Base-by-base conservation (phyloP, 1,284 basidiomycete genomes). In the Abortiporus biennis region DNA sequence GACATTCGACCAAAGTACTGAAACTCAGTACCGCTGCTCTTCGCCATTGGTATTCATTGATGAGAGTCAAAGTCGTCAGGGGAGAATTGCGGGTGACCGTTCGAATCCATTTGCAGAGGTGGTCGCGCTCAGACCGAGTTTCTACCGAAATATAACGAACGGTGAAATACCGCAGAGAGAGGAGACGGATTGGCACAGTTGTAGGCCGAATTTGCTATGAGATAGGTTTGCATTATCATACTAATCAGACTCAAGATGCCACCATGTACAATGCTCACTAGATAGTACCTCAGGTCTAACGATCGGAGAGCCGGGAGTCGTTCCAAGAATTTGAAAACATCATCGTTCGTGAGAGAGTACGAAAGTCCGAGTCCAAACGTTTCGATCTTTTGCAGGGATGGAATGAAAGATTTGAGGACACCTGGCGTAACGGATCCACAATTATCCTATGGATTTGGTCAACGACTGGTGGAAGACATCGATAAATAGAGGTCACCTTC, bases 401-500 rank as follows among this genome's bases (percentile, higher is more conserved):
- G 66, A 4, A 65, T 9, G 42, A 75, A 59, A 0, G 64, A 64
- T 13, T 59, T 67, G 3, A 78, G 56, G 2, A 77, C 69, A 2
- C 74, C 74, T 3, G 75, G 76, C 0, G 75, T 77, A n/a, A 78
- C 59, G 3, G 75, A 78, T 3, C 75, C 75, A 50, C 76, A 78
- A 43, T 76, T 72, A 30, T 64, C 63, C 75, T 78, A 40, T 17
- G 32, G 3, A 25, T 13, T 36, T 15, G 23, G 11, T 19, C 11
- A 22, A 9, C 20, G n/a, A n/a, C 27, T 2, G 15, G 11, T 25
- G 12, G 31, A 20, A 30, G 27, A 24, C 22, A 22, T 31, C 33
- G 30, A 34, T n/a, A 25, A 19, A 36, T 13, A 46, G 22, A 15
- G 12, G 61, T 47, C 43, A 72, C 74, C 49, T 57, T 64, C 5